Evolutionary conservation across 495 filamentous ascomycete species (phyloP).

Genomic region (Evernia prunastri): DNA sequence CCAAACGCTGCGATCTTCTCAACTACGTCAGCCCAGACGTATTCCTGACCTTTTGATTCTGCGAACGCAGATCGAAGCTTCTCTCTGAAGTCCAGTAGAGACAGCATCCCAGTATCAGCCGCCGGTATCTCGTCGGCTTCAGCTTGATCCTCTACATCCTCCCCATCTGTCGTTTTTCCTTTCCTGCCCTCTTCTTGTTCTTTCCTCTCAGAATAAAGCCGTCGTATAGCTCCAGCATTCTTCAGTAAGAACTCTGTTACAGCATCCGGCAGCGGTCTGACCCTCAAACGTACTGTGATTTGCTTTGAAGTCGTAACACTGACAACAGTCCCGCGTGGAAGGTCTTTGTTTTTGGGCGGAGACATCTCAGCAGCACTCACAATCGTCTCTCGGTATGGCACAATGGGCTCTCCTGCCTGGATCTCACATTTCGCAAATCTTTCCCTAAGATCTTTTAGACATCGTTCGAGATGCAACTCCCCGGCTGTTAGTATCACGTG

Average conservation of each 20-base stretch:
- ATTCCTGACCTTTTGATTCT: slow-evolving; percentile 56
- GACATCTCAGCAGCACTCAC: slow-evolving; percentile 85
- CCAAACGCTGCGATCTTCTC: slow-evolving; percentile 87
- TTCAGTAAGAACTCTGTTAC: slow-evolving; percentile 83
- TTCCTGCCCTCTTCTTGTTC: slow-evolving; percentile 32
- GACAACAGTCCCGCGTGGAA: slow-evolving; percentile 78
- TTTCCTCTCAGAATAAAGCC: slow-evolving; percentile 63
- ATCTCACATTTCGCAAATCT: slow-evolving; percentile 94
- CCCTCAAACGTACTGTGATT: slow-evolving; percentile 68
- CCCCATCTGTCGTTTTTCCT: slow-evolving; percentile 22
- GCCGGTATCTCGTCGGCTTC: slow-evolving; percentile 37
- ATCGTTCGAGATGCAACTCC: slow-evolving; percentile 90
- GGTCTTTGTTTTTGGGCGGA: slow-evolving; percentile 72
- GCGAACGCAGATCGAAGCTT: slow-evolving; percentile 61
- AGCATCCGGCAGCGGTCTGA: slow-evolving; percentile 66
- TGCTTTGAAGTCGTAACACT: slow-evolving; percentile 76
- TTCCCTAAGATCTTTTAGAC: slow-evolving; percentile 87
- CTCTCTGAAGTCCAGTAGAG: slow-evolving; percentile 65
- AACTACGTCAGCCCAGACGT: slow-evolving; percentile 69
- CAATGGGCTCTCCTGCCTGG: slow-evolving; percentile 86
- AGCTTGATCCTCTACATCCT: slow-evolving; percentile 34
- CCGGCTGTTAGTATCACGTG: slow-evolving; percentile 93
- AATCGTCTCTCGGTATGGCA: slow-evolving; percentile 92
- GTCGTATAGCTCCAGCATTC: slow-evolving; percentile 70
- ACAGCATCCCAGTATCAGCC: slow-evolving; percentile 49